Conservation (phyloP, 495 filamentous ascomycete genomes). For the Penicillium roqueforti region DNA sequence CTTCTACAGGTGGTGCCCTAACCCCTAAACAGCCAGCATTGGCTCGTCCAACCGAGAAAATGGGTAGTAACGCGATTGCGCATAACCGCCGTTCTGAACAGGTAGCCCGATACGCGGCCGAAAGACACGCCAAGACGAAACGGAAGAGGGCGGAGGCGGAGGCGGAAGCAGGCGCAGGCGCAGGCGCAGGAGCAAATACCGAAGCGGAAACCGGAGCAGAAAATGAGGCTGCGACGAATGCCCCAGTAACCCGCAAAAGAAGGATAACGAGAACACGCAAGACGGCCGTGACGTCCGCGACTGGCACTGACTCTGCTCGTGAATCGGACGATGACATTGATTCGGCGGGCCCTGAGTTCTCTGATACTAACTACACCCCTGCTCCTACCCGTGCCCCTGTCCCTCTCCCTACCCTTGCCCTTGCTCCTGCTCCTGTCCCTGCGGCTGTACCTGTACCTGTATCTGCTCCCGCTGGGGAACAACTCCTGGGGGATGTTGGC, state of each 20-base stretch:
- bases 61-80: not conserved
- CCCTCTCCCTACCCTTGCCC: no score
- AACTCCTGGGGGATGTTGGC: not conserved
- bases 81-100: not conserved
- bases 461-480: not conserved
- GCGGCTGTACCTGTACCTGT: no score
- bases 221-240: not conserved
- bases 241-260: not conserved
- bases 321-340: no score
- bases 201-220: not conserved
- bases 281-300: not conserved
- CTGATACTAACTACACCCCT: no score
- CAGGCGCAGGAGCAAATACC: not conserved
- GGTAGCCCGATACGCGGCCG: not conserved
- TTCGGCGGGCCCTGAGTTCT: no score
- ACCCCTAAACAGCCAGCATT: not conserved
- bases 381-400: no score
- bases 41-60: not conserved
- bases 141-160: not conserved
- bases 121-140: not conserved
- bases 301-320: not conserved
- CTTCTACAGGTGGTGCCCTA: not conserved
- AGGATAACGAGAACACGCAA: not conserved
- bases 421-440: no score
- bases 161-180: not conserved